Conservation (phyloP, 2,329 filamentous ascomycete species). For the Colletotrichum melonis region DNA sequence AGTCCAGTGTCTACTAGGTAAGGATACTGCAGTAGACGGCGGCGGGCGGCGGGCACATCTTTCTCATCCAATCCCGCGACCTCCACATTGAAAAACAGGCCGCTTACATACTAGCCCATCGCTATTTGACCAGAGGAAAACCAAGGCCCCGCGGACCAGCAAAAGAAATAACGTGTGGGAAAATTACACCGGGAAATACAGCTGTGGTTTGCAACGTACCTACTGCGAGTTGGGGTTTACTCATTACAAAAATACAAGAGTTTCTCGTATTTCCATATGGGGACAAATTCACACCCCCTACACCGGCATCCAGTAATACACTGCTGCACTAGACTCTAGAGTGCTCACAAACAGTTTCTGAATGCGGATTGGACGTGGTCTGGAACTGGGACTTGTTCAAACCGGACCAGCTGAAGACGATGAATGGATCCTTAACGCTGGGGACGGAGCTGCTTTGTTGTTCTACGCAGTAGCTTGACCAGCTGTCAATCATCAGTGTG, state of each 20-base stretch:
- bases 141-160: neutral
- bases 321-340: neutral
- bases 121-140: slow-evolving; percentile 7
- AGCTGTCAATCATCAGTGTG: slow-evolving; percentile 7
- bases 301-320: neutral
- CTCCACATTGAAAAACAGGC: neutral
- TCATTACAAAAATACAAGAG: neutral
- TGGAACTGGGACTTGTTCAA: neutral
- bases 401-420: neutral
- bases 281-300: neutral
- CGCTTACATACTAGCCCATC: slow-evolving; percentile 9
- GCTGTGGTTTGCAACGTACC: neutral
- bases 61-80: neutral
- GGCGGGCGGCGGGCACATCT: neutral
- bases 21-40: neutral
- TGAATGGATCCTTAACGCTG: neutral
- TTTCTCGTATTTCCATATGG: slow-evolving; percentile 4
- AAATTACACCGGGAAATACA: neutral
- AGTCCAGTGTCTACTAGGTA: neutral
- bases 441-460: slow-evolving; percentile 11
- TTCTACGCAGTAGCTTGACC: neutral
- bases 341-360: neutral
- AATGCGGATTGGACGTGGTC: neutral
- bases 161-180: neutral
- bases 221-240: neutral